Evolutionary conservation across 2,329 filamentous ascomycete species (phyloP), one percentile per base, ranked within the genome.

Genomic region (Aureobasidium sp.): DNA sequence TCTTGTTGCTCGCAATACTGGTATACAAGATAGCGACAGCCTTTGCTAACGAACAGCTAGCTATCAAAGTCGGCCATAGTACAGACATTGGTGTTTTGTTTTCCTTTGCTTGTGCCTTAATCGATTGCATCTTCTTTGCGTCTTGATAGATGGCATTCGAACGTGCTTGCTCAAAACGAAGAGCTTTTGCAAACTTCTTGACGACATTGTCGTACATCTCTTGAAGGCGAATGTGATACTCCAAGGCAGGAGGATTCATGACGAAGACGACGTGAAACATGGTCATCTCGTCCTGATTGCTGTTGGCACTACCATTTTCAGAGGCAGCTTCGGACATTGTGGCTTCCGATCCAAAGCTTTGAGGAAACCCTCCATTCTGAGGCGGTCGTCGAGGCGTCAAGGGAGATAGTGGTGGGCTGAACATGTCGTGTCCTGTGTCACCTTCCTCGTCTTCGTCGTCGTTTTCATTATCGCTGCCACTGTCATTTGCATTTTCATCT

Each of bases 221-320:
- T 50, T 91, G 88, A 53, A 97, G 83, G 15, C 88, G 83, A 74
- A 83, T 85, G 65, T 93, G 92, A 70, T 92, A 90, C 74, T 97
- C 93, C 65, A 95, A 84, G 61, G 91, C 89, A 58, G 91, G 91
- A 4, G 94, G 93, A 70, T 93, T 92, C 69, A 98, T 83, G 59
- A 97, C 93, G 77, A 98, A 98, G 31, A 98, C 94, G 15, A 98
- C 88, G 77, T 98, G 97, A 80, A 99, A 99, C 95, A 98, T 98
- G 69, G 91, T 94, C 93, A 98, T 95, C 75, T 93, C 90, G 43
- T 66, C 59, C 78, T 79, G 13, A 74, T 77, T 18, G 75, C 55
- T 67, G 4, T 67, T 66, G 23, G 68, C 74, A 29, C 76, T 77
- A 10, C 70, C 67, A 20, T 74, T 76, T 58, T 74, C 79, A n/a